A percentile compares a stretch with the other conserved stretches of the same genome.
These are phyloP conservation scores for Colletotrichum orbiculare DNA, from an alignment of 2,329 filamentous ascomycete species.

Conservation along the genomic window DNA sequence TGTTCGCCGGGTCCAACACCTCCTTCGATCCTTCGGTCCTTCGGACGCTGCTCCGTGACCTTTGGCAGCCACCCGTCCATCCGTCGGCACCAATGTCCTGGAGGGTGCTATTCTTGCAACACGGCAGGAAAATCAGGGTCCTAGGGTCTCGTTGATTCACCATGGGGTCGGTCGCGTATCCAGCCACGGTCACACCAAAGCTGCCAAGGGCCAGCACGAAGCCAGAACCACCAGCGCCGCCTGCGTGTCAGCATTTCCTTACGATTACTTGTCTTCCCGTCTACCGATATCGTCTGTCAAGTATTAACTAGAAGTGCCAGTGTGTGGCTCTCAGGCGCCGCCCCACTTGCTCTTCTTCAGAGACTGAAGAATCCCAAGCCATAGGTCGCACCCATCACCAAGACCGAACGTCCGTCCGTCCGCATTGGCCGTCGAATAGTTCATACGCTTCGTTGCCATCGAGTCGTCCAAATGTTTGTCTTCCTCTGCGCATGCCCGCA, in stretches of 20 bases:
- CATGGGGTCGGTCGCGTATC: neutral
- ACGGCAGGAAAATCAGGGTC: slow-evolving; percentile 22
- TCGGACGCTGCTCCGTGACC: slow-evolving; percentile 21
- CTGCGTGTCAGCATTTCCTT: neutral
- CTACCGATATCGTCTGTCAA: slow-evolving; percentile 11
- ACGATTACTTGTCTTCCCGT: slow-evolving; percentile 8
- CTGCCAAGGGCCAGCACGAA: neutral
- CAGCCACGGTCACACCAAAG: neutral
- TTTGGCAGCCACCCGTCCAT: neutral
- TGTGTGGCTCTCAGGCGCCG: slow-evolving; percentile 14
- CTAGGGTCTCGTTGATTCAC: slow-evolving; percentile 9
- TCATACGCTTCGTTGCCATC: neutral
- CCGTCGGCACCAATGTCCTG: neutral
- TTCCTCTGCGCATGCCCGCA: neutral
- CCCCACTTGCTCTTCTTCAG: slow-evolving; percentile 3
- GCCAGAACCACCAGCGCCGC: neutral
- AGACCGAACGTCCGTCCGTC: too few relatives aligned
- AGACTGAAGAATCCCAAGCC: neutral
- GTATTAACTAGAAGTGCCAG: slow-evolving; percentile 6
- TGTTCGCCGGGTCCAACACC: too few relatives aligned
- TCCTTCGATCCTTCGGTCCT: neutral
- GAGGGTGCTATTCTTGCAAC: slow-evolving; percentile 10
- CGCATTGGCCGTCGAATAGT: too few relatives aligned
- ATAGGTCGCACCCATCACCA: too few relatives aligned
- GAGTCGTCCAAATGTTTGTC: neutral